These are phyloP conservation scores for Allomyces arbusculus DNA, from an alignment of 192 early-diverging fungal species.

Conservation along the genomic window DNA sequence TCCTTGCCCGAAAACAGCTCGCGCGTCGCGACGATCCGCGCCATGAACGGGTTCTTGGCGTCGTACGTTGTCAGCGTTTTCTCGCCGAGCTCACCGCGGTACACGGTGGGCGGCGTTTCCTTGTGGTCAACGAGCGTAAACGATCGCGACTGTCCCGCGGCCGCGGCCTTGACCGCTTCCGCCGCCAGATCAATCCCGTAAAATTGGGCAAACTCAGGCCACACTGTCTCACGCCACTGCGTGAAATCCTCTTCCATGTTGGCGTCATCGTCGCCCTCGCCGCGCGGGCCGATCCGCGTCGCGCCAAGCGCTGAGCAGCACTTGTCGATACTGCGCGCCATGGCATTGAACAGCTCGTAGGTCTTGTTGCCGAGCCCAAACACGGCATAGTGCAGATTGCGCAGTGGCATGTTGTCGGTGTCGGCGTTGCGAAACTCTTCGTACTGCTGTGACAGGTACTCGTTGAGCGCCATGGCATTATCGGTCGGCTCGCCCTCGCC, in stretches of 20 bases:
- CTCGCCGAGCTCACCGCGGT: constrained; percentile 23
- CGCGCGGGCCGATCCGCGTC: constrained; percentile 45
- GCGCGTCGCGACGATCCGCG: constrained; percentile 36
- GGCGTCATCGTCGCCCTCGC: constrained; percentile 94
- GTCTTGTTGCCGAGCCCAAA: constrained; percentile 81
- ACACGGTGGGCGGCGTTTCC: constrained; percentile 16
- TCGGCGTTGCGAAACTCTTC: constrained; percentile 28
- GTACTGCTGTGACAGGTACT: constrained; percentile 52
- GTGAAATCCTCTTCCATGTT: constrained; percentile 92
- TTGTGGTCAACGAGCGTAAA: constrained; percentile 37
- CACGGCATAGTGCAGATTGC: constrained; percentile 37
- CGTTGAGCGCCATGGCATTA: constrained; percentile 87
- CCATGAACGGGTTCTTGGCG: constrained; percentile 67
- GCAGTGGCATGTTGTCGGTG: constrained; percentile 19
- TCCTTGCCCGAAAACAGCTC: constrained; percentile 40
- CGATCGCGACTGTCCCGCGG: constrained; percentile 10
- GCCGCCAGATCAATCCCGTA: constrained; percentile 40
- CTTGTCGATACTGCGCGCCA: constrained; percentile 46
- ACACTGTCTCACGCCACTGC: constrained; percentile 74
- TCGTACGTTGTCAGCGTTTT: constrained; percentile 40
- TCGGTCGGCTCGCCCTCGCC: constrained; percentile 98
- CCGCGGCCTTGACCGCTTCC: constrained; percentile 15
- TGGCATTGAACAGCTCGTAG: constrained; percentile 78
- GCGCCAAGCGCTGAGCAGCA: constrained; percentile 57
- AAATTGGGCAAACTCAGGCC: constrained; percentile 51